Conservation (phyloP, 208 protist genomes). For the Trypanosomatidae sp. region DNA sequence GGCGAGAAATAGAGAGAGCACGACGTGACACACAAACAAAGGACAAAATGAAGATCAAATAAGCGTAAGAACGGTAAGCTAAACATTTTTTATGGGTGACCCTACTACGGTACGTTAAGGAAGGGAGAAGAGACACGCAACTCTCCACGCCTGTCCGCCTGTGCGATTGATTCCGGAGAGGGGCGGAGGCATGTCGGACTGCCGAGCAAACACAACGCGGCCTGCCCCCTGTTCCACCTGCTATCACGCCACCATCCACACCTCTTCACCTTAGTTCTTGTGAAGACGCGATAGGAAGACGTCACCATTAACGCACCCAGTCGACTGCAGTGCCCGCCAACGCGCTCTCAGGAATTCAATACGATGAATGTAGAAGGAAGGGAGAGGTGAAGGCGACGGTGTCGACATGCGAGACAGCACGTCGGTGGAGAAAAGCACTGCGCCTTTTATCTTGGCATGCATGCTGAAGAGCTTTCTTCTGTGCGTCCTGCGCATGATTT, state of each 20-base stretch:
- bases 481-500: not conserved
- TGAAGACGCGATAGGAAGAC: not conserved
- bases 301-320: not conserved
- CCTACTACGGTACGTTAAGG: not conserved
- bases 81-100: not conserved
- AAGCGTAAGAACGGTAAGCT: not conserved
- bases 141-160: not conserved
- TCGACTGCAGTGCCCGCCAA: not conserved
- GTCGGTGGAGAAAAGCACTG: not conserved
- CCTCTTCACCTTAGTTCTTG: not conserved
- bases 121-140: not conserved
- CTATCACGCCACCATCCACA: not conserved
- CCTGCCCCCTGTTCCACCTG: not conserved
- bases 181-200: not conserved
- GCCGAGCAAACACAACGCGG: not conserved
- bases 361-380: not conserved
- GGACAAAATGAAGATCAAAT: not conserved
- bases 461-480: not conserved
- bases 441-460: no score
- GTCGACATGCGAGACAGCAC: not conserved
- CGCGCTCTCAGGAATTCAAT: not conserved
- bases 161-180: not conserved
- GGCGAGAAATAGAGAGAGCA: not conserved
- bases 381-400: not conserved
- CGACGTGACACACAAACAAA: not conserved